These are phyloP conservation scores for Dendrostoma leiphaemia DNA, from an alignment of 2,329 filamentous ascomycete genomes.

Conservation along the genomic window DNA sequence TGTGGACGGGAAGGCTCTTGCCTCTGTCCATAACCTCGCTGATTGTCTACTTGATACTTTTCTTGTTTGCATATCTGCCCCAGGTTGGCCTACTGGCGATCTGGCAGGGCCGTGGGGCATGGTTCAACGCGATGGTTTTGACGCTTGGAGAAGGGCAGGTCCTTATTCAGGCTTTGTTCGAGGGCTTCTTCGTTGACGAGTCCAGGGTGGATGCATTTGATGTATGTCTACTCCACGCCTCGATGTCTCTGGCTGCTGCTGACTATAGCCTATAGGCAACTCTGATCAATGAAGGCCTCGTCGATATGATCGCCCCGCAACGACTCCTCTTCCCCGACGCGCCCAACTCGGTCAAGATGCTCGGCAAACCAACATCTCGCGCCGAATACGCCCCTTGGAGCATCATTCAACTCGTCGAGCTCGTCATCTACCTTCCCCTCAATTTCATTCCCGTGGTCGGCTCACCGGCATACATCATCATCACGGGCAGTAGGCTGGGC, in stretches of 20 bases:
- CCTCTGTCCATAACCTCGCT: slow-evolving; percentile 79
- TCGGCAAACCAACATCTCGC: slow-evolving; percentile 75
- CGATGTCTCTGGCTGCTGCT: slow-evolving; percentile 7
- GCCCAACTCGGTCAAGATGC: slow-evolving; percentile 70
- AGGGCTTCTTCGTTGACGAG: slow-evolving; percentile 80
- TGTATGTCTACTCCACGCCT: slow-evolving; percentile 55
- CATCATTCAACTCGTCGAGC: slow-evolving; percentile 83
- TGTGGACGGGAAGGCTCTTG: slow-evolving; percentile 74
- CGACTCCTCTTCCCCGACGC: slow-evolving; percentile 66
- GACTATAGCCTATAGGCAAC: slow-evolving; percentile 49
- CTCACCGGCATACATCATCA: slow-evolving; percentile 78
- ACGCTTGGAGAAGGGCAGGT: slow-evolving; percentile 81
- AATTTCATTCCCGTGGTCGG: slow-evolving; percentile 86
- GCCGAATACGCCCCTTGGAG: slow-evolving; percentile 88
- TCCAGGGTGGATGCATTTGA: slow-evolving; percentile 81
- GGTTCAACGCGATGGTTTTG: slow-evolving; percentile 82
- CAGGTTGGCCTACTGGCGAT: slow-evolving; percentile 86
- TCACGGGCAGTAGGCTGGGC: slow-evolving; percentile 84
- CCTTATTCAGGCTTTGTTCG: slow-evolving; percentile 68
- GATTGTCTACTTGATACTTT: slow-evolving; percentile 81
- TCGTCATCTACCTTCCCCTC: slow-evolving; percentile 74
- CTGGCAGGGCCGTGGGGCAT: slow-evolving; percentile 86
- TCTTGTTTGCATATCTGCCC: slow-evolving; percentile 83
- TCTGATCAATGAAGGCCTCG: slow-evolving; percentile 70
- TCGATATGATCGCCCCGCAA: slow-evolving; percentile 65